phyloP scores from a whole-genome alignment of 2,329 filamentous ascomycete genomes.

The Xylaria sp. region DNA sequence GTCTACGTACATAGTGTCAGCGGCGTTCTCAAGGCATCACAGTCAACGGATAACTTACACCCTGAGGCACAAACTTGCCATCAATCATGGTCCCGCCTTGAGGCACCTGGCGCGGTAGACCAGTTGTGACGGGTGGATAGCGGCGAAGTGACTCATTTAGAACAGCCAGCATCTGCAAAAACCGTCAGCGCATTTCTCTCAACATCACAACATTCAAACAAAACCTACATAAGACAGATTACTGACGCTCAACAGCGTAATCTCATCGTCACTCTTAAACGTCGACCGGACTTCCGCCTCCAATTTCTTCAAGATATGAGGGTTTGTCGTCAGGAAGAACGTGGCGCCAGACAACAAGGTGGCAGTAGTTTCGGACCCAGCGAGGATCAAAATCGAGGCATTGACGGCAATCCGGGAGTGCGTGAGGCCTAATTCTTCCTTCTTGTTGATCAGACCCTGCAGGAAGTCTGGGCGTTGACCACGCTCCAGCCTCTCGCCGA shows the following conservation, averaged over 20 bases:
- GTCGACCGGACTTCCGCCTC: conserved; percentile 36
- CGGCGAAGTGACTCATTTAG: conserved; percentile 40
- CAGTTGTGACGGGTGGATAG: conserved; percentile 33
- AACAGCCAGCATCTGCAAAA: conserved; percentile 33
- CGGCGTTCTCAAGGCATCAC: neutral
- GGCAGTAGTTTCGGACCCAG: conserved; percentile 47
- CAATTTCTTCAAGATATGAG: conserved; percentile 30
- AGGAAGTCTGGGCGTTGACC: conserved; percentile 31
- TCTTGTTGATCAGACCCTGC: conserved; percentile 28
- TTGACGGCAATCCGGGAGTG: conserved; percentile 19
- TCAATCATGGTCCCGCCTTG: conserved; percentile 24
- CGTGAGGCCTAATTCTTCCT: conserved; percentile 23
- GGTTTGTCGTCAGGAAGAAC: conserved; percentile 38
- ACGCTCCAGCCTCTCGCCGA: conserved; percentile 26
- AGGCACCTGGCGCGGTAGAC: conserved; percentile 21
- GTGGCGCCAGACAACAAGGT: conserved; percentile 38
- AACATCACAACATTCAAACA: neutral
- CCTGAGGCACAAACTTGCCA: conserved; percentile 24
- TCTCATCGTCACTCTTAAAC: conserved; percentile 36
- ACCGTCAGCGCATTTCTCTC: neutral
- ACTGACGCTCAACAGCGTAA: conserved; percentile 33
- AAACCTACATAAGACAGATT: conserved; percentile 31
- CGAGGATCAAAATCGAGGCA: conserved; percentile 34
- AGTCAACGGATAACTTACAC: conserved; percentile 15
- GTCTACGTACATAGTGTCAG: conserved; percentile 24